Conservation (phyloP, 1,284 basidiomycete genomes). For the Malassezia restricta region DNA sequence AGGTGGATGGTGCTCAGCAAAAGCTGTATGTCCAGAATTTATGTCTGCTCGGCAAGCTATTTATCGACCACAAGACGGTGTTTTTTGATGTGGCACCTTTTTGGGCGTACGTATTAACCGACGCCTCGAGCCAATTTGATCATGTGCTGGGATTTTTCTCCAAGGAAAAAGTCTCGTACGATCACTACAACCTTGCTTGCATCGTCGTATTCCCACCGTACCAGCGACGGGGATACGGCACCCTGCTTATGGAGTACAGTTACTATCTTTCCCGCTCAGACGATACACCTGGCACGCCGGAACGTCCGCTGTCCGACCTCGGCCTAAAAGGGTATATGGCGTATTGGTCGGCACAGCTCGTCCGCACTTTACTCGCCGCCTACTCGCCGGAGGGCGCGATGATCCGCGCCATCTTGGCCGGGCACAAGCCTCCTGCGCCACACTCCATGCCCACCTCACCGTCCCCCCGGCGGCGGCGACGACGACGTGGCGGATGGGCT, state of each 20-base stretch:
- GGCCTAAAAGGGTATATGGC: constrained; percentile 80
- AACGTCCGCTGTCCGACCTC: constrained; percentile 83
- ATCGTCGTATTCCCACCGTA: constrained; percentile 90
- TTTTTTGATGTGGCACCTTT: constrained; percentile 69
- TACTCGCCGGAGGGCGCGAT: constrained; percentile 15
- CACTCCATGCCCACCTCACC: background rate
- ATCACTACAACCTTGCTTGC: constrained; percentile 93
- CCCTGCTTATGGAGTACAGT: constrained; percentile 95
- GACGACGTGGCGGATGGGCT: constrained; percentile 10
- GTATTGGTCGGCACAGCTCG: constrained; percentile 74
- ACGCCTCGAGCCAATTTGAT: constrained; percentile 60
- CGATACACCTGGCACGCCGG: constrained; percentile 77
- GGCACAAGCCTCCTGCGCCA: background rate
- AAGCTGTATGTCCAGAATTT: constrained; percentile 92
- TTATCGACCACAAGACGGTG: constrained; percentile 94
- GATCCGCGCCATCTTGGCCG: constrained; percentile 7
- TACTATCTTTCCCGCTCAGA: constrained; percentile 74
- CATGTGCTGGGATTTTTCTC: constrained; percentile 89
- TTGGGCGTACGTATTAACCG: constrained; percentile 83
- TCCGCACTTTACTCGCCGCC: constrained; percentile 64
- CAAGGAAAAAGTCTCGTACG: constrained; percentile 89
- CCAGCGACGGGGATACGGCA: constrained; percentile 79
- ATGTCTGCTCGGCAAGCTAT: constrained; percentile 91
- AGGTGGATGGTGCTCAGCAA: constrained; percentile 71
- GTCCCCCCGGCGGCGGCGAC: constrained; percentile 13